Evolutionary conservation across 2,329 filamentous ascomycete genomes (phyloP).

Genomic region (Pseudocercospora vitis): DNA sequence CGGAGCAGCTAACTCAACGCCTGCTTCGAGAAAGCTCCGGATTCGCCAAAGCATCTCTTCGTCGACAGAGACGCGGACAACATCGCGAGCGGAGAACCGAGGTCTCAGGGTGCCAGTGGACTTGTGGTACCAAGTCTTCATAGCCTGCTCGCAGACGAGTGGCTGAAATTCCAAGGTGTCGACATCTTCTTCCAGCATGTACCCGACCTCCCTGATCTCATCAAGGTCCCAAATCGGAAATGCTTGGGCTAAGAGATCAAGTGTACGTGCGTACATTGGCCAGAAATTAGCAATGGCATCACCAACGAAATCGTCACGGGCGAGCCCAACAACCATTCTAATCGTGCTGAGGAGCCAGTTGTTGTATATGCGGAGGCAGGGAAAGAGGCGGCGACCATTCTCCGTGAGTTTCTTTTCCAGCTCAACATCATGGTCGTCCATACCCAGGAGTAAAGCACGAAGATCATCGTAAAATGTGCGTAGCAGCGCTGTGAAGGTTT

Average conservation of each 20-base stretch:
- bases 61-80: constrained; percentile 57
- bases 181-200: constrained; percentile 68
- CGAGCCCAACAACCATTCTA: constrained; percentile 54
- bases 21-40: constrained; percentile 62
- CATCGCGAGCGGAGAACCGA: constrained; percentile 51
- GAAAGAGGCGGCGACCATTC: constrained; percentile 54
- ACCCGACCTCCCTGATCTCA: constrained; percentile 51
- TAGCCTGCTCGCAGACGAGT: constrained; percentile 45
- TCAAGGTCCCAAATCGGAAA: constrained; percentile 59
- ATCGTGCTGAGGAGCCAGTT: constrained; percentile 63
- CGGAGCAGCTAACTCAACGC: constrained; percentile 57
- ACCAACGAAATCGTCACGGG: constrained; percentile 55
- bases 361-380: constrained; percentile 66
- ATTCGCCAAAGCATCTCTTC: constrained; percentile 68
- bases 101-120: constrained; percentile 50
- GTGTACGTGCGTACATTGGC: constrained; percentile 63
- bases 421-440: constrained; percentile 52
- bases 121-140: constrained; percentile 53
- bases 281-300: constrained; percentile 63
- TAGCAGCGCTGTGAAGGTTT: constrained; percentile 71
- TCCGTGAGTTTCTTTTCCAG: constrained; percentile 28
- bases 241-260: constrained; percentile 57
- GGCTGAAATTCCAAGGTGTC: constrained; percentile 66
- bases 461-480: constrained; percentile 70
- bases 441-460: constrained; percentile 44